Evolutionary conservation across 2,329 filamentous ascomycete species (phyloP).

Genomic region (Reticulascus tulasneorum): DNA sequence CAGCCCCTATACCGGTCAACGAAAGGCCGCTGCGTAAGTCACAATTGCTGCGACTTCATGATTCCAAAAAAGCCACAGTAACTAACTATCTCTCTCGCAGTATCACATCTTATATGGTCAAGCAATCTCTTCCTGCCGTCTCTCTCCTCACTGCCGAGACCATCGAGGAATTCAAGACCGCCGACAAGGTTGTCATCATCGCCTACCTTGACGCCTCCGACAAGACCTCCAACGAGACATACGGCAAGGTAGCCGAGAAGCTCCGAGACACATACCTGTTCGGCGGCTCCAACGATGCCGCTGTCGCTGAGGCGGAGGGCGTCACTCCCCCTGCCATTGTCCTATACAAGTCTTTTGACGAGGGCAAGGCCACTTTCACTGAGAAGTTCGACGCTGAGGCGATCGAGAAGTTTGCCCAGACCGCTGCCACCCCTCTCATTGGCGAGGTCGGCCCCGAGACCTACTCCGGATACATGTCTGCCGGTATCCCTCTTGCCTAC

Average conservation of each 20-base stretch:
- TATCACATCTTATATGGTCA: conserved; percentile 88
- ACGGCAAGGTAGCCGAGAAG: conserved; percentile 66
- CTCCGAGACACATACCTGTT: conserved; percentile 92
- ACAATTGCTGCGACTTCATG: too few species aligned
- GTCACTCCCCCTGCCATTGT: conserved; percentile 83
- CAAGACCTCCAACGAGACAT: conserved; percentile 85
- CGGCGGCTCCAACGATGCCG: conserved; percentile 78
- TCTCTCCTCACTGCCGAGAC: conserved; percentile 77
- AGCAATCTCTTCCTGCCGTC: conserved; percentile 92
- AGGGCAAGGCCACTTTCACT: conserved; percentile 82
- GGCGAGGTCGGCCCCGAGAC: conserved; percentile 97
- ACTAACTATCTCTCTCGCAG: conserved; percentile 27
- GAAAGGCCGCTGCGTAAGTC: conserved; percentile 74
- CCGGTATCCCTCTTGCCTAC: conserved; percentile 90
- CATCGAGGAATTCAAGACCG: conserved; percentile 92
- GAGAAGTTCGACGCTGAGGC: conserved; percentile 78
- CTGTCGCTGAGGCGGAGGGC: conserved; percentile 83
- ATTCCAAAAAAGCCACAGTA: too few species aligned
- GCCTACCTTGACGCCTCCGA: conserved; percentile 78
- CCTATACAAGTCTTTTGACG: conserved; percentile 96
- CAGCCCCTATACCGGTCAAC: conserved; percentile 79
- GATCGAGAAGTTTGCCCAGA: conserved; percentile 80
- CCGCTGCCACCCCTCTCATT: conserved; percentile 80
- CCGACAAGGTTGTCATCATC: conserved; percentile 93
- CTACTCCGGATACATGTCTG: conserved; percentile 84